Percentiles rank a stretch among this genome's conserved stretches.
phyloP scores from a whole-genome alignment of 2,329 filamentous ascomycete species.

The Geosmithia flava region DNA sequence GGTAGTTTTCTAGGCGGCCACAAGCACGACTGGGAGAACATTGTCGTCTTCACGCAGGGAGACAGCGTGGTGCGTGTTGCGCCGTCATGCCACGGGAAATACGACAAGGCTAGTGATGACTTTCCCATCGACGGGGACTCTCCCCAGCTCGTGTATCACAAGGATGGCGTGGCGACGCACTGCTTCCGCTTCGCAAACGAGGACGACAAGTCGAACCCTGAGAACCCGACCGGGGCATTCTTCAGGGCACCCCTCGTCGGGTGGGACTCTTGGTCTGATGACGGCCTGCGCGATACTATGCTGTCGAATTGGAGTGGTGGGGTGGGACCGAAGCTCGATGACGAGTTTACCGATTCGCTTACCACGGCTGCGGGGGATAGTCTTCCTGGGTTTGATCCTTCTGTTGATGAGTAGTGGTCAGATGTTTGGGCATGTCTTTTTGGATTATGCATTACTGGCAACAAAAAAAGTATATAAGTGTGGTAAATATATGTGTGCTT shows the following conservation, averaged over 20 bases:
- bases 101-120: conserved; percentile 9
- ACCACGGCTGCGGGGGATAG: conserved; percentile 11
- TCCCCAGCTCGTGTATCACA: conserved; percentile 15
- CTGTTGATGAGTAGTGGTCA: conserved; percentile 14
- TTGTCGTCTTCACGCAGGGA: conserved; percentile 18
- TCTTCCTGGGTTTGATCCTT: conserved; percentile 19
- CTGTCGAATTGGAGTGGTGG: conserved; percentile 12
- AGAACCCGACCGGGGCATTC: conserved; percentile 13
- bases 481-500: too few relatives aligned
- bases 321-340: conserved; percentile 15
- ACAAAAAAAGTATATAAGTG: too few relatives aligned
- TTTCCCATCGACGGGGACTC: conserved; percentile 8
- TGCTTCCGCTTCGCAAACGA: conserved; percentile 17
- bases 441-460: too few relatives aligned
- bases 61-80: conserved; percentile 13
- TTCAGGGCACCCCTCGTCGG: conserved; percentile 13
- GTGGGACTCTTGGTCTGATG: conserved; percentile 14
- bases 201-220: conserved; percentile 10
- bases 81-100: conserved; percentile 14
- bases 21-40: conserved; percentile 28
- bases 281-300: conserved; percentile 11
- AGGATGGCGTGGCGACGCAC: conserved; percentile 14
- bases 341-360: conserved; percentile 12
- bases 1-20: conserved; percentile 20
- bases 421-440: not conserved